Evolutionary conservation across 2,329 filamentous ascomycete genomes (phyloP).

Genomic region (Colletotrichum costaricense): DNA sequence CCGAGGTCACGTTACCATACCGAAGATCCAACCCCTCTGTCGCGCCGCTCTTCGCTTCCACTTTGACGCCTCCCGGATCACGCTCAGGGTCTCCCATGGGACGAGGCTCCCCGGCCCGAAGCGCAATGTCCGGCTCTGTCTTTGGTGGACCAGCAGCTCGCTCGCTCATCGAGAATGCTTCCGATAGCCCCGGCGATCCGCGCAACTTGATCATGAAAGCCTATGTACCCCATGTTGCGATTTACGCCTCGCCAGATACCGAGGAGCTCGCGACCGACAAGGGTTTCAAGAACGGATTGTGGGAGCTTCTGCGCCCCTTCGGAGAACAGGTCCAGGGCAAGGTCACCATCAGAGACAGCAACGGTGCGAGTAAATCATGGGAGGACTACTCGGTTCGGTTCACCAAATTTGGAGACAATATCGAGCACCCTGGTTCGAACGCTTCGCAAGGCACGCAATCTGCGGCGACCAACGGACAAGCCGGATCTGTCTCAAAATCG

Average conservation of each 20-base stretch:
- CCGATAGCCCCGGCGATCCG: constrained; percentile 63
- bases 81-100: constrained; percentile 76
- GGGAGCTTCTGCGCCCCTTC: constrained; percentile 89
- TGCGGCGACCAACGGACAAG: constrained; percentile 43
- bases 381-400: constrained; percentile 95
- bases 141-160: constrained; percentile 60
- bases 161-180: constrained; percentile 55
- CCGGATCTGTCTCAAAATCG: constrained; percentile 30
- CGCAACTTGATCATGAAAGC: constrained; percentile 80
- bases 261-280: constrained; percentile 84
- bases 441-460: constrained; percentile 44
- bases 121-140: constrained; percentile 65
- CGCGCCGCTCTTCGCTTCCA: constrained; percentile 73
- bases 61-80: constrained; percentile 75
- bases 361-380: constrained; percentile 82
- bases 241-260: constrained; percentile 89
- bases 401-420: constrained; percentile 72
- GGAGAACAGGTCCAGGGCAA: constrained; percentile 90
- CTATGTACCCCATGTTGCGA: constrained; percentile 89
- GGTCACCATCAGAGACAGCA: constrained; percentile 89
- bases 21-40: constrained; percentile 67
- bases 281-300: constrained; percentile 83
- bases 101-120: constrained; percentile 66
- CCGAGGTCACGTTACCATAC: constrained; percentile 65
- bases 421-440: constrained; percentile 61